Percentiles rank a stretch among this genome's conserved stretches.
phyloP scores from a whole-genome alignment of 345 rosid species.

The Iberis pinnata region DNA sequence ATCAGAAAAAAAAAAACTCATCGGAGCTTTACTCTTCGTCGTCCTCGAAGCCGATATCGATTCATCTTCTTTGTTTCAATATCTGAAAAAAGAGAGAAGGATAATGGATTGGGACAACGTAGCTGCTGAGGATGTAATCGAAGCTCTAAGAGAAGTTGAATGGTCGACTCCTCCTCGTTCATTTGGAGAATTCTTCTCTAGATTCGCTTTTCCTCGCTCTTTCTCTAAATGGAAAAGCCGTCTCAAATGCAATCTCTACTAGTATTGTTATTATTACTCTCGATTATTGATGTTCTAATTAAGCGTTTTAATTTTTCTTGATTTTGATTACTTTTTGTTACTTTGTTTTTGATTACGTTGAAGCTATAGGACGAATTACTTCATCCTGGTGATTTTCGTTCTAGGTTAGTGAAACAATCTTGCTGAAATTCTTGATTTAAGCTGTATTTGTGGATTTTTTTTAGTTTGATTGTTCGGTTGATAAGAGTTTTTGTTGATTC shows the following conservation, averaged over 20 bases:
- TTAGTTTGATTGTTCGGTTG: not conserved
- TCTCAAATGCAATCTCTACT: slow-evolving; percentile 36
- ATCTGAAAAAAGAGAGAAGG: not conserved
- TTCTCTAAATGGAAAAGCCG: slow-evolving; percentile 34
- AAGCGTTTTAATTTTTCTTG: not conserved
- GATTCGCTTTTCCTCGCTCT: slow-evolving; percentile 35
- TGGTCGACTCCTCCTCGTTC: slow-evolving; percentile 38
- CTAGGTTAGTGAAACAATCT: slow-evolving; percentile 18
- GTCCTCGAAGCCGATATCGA: not conserved
- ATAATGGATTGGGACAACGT: slow-evolving; percentile 36
- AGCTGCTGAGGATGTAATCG: slow-evolving; percentile 35
- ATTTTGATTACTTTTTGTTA: not conserved
- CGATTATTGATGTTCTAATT: not conserved
- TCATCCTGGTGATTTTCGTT: slow-evolving; percentile 27
- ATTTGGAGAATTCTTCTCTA: slow-evolving; percentile 30
- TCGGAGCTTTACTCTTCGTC: not conserved
- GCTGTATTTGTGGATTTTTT: slow-evolving; percentile 4
- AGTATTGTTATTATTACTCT: slow-evolving; percentile 11
- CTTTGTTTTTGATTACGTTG: not conserved
- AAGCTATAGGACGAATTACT: slow-evolving; percentile 35
- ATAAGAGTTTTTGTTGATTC: not conserved
- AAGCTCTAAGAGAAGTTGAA: slow-evolving; percentile 34
- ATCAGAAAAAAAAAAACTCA: no score
- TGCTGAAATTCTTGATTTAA: not conserved
- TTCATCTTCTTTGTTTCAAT: not conserved